These are phyloP conservation scores for Lodderomyces oxycetoniae DNA, from an alignment of 1,139 yeast species.

Conservation along the genomic window DNA sequence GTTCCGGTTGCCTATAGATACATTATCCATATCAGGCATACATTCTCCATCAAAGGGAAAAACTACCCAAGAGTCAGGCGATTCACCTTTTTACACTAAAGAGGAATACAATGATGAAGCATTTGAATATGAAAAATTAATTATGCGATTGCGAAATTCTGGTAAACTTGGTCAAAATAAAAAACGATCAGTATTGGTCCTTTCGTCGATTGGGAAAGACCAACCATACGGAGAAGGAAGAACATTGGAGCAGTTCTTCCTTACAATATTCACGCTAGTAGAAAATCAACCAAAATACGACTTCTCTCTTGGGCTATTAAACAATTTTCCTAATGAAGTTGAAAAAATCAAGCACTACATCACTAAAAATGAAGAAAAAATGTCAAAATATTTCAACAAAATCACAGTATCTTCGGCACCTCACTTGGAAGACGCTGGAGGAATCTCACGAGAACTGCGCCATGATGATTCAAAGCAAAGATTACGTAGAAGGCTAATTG, in stretches of 20 bases:
- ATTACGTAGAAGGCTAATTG: slow-evolving; percentile 29
- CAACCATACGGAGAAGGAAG: slow-evolving; percentile 28
- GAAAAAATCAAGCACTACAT: slow-evolving; percentile 17
- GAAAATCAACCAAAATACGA: slow-evolving; percentile 11
- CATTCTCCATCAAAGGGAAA: neutral
- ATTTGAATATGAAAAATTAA: neutral
- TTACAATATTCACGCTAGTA: slow-evolving; percentile 19
- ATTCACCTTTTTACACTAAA: neutral
- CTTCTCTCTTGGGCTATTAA: slow-evolving; percentile 28
- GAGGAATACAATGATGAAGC: neutral
- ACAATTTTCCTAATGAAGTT: slow-evolving; percentile 25
- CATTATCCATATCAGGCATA: neutral
- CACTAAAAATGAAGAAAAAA: slow-evolving; percentile 9
- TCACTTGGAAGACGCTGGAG: slow-evolving; percentile 4
- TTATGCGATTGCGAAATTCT: no score
- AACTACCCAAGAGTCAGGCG: neutral
- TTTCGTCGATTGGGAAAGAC: slow-evolving; percentile 23
- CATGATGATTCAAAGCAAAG: slow-evolving; percentile 31
- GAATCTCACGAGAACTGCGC: slow-evolving; percentile 21
- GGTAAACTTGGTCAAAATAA: no score
- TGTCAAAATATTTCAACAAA: slow-evolving; percentile 8
- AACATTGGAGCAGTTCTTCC: slow-evolving; percentile 21
- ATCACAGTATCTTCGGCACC: slow-evolving; percentile 1
- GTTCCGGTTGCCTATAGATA: neutral
- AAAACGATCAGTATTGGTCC: slow-evolving; percentile 19